phyloP scores from a whole-genome alignment of 306 rosid genomes.

The Calophaca sinica region DNA sequence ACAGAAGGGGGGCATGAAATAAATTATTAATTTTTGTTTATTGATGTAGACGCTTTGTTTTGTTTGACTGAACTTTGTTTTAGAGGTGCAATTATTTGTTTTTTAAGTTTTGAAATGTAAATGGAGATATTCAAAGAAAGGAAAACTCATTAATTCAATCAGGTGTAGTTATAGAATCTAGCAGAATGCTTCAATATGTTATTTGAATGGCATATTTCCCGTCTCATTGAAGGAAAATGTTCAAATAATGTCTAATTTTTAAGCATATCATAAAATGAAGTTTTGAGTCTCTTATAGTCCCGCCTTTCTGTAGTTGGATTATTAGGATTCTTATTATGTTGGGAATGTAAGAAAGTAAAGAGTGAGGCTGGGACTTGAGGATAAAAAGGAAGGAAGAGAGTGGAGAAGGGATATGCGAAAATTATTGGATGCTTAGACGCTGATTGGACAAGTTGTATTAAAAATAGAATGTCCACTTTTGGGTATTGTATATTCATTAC shows the following conservation, averaged over 20 bases:
- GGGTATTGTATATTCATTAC: neutral
- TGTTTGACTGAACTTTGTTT: too few relatives aligned
- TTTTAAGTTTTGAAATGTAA: neutral
- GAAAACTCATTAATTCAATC: neutral
- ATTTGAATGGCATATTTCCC: constrained; percentile 3
- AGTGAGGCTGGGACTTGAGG: neutral
- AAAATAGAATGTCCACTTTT: neutral
- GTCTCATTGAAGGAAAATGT: neutral
- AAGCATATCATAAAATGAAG: neutral
- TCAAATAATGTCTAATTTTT: constrained; percentile 1
- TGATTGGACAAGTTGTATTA: neutral
- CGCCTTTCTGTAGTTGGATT: neutral
- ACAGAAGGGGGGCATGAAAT: too few relatives aligned
- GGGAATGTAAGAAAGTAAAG: neutral
- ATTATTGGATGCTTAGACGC: neutral
- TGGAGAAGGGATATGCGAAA: neutral
- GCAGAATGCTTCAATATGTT: constrained; percentile 8
- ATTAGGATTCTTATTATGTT: neutral
- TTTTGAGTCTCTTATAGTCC: neutral
- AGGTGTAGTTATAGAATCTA: neutral
- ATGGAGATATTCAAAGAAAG: neutral
- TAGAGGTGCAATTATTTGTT: too few relatives aligned
- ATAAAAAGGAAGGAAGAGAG: neutral
- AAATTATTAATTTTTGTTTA: too few relatives aligned
- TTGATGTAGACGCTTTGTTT: too few relatives aligned